Base-by-base conservation (phyloP, 2,329 filamentous ascomycete species). In the Orbilia oligospora region DNA sequence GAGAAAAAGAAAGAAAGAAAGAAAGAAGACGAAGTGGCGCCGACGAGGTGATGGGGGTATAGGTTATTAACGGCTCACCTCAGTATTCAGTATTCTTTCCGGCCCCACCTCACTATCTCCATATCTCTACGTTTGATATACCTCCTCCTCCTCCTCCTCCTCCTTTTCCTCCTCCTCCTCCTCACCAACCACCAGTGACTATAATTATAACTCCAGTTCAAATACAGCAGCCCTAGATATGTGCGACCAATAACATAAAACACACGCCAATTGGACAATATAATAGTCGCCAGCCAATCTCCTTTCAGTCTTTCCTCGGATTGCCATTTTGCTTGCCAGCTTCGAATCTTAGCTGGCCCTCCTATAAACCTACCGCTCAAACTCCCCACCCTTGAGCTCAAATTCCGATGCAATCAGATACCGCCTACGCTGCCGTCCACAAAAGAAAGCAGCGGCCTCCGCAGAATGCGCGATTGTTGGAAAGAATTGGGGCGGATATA, bases 401-500 rank as follows among this genome's bases (percentile, higher is more conserved):
- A 14, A 6, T 41, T 38, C 18, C 67, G 51, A 77, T 77, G 73
- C 73, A 77, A 61, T 71, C 73, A n/a, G 61, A 67, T 38, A 44
- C 49, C 12, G 33, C 33, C 56, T 61, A 61, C 36, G 46, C 44
- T n/a, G 41, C 30, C 44, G 33, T 77, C n/a, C 48, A 53, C 6
- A 41, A 63, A 20, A 49, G 22, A 77, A 56, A 46, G 5, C 65
- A 58, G 46, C 24, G 61, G 10, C 61, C 51, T 30, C 67, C 67
- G 5, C 49, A 27, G 46, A 56, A 71, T 64, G 68, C 75, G 33
- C 75, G 69, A 56, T 51, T 80, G 14, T 16, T 80, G 12, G 81
- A 81, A 76, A 80, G 81, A 30, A 14, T 82, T 55, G 71, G 51
- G 4, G 80, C 80, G 1, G 81, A 82, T 78, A 24, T 72, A 5